Conservation (phyloP, 257 asterid genomes). For the Solanum infundibuliforme region DNA sequence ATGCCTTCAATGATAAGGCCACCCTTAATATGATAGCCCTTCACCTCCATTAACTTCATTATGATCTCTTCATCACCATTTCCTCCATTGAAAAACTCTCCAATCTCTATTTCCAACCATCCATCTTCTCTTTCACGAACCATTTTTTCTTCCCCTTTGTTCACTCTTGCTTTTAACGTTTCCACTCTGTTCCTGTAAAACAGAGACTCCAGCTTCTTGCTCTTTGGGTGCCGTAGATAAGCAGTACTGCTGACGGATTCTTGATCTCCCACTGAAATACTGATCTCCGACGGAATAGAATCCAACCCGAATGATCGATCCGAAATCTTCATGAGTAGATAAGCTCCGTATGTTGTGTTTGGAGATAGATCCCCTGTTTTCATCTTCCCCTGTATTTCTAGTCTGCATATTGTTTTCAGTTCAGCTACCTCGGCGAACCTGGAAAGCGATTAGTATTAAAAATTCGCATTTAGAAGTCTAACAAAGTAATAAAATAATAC, state of each 20-base stretch:
- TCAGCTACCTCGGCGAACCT: slow-evolving; percentile 23
- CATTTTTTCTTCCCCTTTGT: neutral
- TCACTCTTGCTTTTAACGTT: slow-evolving; percentile 11
- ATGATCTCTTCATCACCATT: neutral
- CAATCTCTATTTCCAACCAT: slow-evolving; percentile 27
- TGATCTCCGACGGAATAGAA: slow-evolving; percentile 13
- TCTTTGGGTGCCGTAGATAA: slow-evolving; percentile 5
- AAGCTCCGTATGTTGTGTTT: slow-evolving; percentile 20
- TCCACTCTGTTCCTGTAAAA: slow-evolving; percentile 10
- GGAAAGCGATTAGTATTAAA: neutral
- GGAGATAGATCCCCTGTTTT: slow-evolving; percentile 14
- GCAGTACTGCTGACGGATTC: neutral
- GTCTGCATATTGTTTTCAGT: slow-evolving; percentile 11
- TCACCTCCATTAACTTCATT: slow-evolving; percentile 4
- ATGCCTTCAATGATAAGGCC: slow-evolving; percentile 8
- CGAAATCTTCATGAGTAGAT: slow-evolving; percentile 10
- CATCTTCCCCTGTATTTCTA: slow-evolving; percentile 22
- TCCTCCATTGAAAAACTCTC: slow-evolving; percentile 13
- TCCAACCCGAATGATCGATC: slow-evolving; percentile 21
- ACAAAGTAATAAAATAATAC: neutral
- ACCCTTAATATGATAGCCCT: slow-evolving; percentile 7
- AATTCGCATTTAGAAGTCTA: neutral
- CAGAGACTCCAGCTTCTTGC: slow-evolving; percentile 1
- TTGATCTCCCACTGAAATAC: neutral
- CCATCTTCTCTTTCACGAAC: slow-evolving; percentile 22